Base-by-base conservation (phyloP, 1,284 basidiomycete species). In the Jaminaea rosea region DNA sequence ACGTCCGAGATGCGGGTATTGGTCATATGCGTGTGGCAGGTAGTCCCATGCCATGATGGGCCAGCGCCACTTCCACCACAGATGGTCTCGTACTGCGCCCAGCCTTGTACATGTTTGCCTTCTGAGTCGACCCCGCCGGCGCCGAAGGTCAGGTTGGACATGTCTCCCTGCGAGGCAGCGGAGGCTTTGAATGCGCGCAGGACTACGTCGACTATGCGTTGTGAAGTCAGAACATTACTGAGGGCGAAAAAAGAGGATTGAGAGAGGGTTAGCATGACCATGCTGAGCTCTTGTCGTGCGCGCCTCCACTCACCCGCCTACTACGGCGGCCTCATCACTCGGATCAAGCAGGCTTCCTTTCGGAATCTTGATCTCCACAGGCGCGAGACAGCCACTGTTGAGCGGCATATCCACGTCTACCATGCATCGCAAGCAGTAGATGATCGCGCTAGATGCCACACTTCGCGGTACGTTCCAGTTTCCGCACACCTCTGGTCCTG, bases 61-160 rank as follows among this genome's bases (percentile, higher is more conserved):
- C 92, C 92, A 0, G 92, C 91, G 2, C 92, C 92, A 4, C 86
- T 65, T 3, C 92, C 92, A 10, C 92, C 92, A 7, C 87, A 88
- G 52, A 96, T 93, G 0, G 88, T 93, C 85, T 94, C 91, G 73
- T 94, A 94, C 76, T 93, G 94, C 1, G 92, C 92, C 84, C 88
- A 96, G 15, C 91, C 91, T 34, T 83, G 68, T 19, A 81, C 56
- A 81, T 79, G 60, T 80, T 82, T 82, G 0, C 88, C 90, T 1
- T 87, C 80, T 60, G 82, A 82, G 69, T 87, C 84, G 73, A 90
- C 90, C 4, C 89, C 89, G 21, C 88, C 89, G 0, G 83, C 79
- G 10, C 89, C 89, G 67, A 96, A 97, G 0, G 92, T 96, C 42
- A 97, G 77, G 71, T 90, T 90, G 44, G 88, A 90, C 66, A 77